Evolutionary conservation across 176 grass and related monocot species (phyloP).

Genomic region (Avena eriantha): DNA sequence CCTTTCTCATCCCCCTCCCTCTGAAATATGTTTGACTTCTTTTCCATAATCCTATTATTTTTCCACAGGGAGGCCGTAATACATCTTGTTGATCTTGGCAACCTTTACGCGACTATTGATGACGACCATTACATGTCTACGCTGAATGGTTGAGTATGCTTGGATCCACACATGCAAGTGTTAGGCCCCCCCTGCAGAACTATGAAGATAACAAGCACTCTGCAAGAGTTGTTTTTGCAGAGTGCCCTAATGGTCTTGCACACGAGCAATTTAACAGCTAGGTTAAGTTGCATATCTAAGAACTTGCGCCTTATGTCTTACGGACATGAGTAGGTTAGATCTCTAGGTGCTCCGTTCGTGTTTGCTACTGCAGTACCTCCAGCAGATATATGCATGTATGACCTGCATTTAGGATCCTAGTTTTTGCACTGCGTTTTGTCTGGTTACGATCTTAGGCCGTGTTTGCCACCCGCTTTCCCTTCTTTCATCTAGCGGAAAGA

Average conservation of each 20-base stretch:
- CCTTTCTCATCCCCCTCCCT: background rate
- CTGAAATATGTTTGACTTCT: background rate
- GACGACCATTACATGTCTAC: conserved; percentile 78
- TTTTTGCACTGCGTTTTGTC: background rate
- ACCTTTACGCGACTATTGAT: conserved; percentile 88
- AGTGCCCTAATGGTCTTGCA: background rate
- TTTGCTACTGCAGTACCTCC: conserved; percentile 7
- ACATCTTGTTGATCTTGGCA: conserved; percentile 54
- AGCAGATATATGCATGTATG: background rate
- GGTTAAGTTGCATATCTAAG: conserved; percentile 23
- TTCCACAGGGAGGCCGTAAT: conserved; percentile 55
- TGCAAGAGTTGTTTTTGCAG: conserved; percentile 15
- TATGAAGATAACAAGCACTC: conserved; percentile 17
- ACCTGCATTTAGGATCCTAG: background rate
- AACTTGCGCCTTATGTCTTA: background rate
- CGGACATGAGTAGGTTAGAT: conserved; percentile 13
- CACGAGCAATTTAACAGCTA: conserved; percentile 22
- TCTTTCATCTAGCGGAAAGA: too few species aligned
- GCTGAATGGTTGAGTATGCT: conserved; percentile 68
- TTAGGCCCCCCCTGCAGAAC: background rate
- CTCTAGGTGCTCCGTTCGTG: conserved; percentile 1
- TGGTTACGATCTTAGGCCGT: background rate
- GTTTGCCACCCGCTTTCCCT: too few species aligned
- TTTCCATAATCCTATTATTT: conserved; percentile 25
- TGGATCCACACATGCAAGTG: background rate